phyloP scores from a whole-genome alignment of 1,284 basidiomycete species.

The Porphyrellus sp. region DNA sequence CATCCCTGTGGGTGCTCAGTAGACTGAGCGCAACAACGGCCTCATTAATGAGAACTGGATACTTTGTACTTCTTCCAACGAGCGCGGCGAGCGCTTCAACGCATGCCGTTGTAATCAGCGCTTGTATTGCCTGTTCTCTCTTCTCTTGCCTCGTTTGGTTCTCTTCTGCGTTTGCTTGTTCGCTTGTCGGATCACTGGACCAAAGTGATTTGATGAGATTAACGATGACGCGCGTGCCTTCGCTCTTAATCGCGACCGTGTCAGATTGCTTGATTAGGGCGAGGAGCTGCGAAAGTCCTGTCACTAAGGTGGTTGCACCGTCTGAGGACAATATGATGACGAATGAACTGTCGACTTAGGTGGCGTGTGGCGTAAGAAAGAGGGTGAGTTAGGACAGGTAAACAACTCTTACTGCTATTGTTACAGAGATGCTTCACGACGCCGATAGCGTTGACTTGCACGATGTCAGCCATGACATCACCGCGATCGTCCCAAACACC shows the following conservation, averaged over 20 bases:
- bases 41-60: conserved; percentile 87
- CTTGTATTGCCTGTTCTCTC: conserved; percentile 53
- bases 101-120: conserved; percentile 51
- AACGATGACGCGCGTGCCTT: conserved; percentile 85
- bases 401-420: conserved; percentile 55
- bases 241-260: conserved; percentile 80
- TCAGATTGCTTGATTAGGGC: conserved; percentile 77
- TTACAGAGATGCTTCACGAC: conserved; percentile 86
- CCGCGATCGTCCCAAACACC: conserved; percentile 68
- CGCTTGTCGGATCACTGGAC: conserved; percentile 45
- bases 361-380: conserved; percentile 13
- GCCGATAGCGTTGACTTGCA: conserved; percentile 87
- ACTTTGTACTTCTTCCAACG: conserved; percentile 73
- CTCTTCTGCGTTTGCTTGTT: conserved; percentile 28
- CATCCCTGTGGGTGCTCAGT: conserved; percentile 60
- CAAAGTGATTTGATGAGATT: conserved; percentile 76
- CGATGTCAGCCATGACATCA: conserved; percentile 75
- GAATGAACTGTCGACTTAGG: conserved; percentile 62
- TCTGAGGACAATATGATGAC: conserved; percentile 49
- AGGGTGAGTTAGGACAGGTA: background rate
- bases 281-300: conserved; percentile 68
- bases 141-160: conserved; percentile 42
- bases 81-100: conserved; percentile 68
- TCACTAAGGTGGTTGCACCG: conserved; percentile 30
- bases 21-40: conserved; percentile 82